A percentile compares a stretch with the other conserved stretches of the same genome.
Conservation (phyloP, 768 basidiomycete species). For the Harrya chromipes region DNA sequence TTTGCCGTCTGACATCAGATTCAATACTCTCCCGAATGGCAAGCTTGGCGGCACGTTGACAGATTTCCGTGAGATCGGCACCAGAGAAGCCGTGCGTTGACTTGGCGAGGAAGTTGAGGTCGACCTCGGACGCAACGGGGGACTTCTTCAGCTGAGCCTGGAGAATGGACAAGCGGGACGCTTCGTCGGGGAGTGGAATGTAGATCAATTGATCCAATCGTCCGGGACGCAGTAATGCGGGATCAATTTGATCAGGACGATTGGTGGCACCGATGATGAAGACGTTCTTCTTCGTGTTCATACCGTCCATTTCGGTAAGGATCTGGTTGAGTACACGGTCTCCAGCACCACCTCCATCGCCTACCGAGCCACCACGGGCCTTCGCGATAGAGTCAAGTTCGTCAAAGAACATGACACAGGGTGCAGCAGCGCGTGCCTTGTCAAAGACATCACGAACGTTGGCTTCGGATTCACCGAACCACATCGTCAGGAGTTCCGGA, state of each 20-base stretch:
- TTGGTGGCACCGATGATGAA: constrained; percentile 98
- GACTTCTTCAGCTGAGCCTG: constrained; percentile 89
- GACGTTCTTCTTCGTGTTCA: constrained; percentile 99
- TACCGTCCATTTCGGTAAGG: constrained; percentile 97
- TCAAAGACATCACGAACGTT: constrained; percentile 99
- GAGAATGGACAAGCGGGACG: constrained; percentile 88
- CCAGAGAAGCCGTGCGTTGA: constrained; percentile 97
- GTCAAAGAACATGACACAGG: constrained; percentile 99
- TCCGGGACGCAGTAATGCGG: constrained; percentile 91
- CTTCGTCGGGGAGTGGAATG: constrained; percentile 96
- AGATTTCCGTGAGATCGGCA: constrained; percentile 99
- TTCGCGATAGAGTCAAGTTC: constrained; percentile 99
- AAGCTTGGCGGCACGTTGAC: constrained; percentile 95
- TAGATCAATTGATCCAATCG: constrained; percentile 99
- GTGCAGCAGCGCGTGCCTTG: constrained; percentile 98
- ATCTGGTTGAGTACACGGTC: constrained; percentile 98
- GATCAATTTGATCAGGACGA: constrained; percentile 93
- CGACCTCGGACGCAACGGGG: constrained; percentile 78
- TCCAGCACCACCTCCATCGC: constrained; percentile 94
- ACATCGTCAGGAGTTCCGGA: constrained; percentile 98
- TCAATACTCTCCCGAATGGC: constrained; percentile 96
- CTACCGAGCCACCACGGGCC: constrained; percentile 79
- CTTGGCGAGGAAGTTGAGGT: constrained; percentile 85
- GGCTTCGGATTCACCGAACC: constrained; percentile 99
- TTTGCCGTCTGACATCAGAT: constrained; percentile 73